Evolutionary conservation across 352 stramenopile genomes (phyloP), one percentile per base, ranked within the genome.

Genomic region (Elongisporangium senticosum): DNA sequence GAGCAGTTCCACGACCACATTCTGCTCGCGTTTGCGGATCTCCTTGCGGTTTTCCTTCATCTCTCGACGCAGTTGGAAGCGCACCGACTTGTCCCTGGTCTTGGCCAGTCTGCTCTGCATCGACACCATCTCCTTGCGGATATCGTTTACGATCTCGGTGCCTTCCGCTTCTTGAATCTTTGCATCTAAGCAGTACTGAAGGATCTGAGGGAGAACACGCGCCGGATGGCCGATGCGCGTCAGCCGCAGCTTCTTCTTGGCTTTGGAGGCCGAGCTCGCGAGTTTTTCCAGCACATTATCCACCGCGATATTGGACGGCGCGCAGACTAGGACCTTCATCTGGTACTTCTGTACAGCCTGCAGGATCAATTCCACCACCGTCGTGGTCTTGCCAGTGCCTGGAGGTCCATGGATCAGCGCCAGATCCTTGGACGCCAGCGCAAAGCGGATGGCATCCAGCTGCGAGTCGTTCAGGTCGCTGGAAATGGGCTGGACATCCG

Each of bases 231-330:
- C 97, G 11, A 99, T 67, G 24, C 84, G 78, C 22, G 71, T 88
- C 15, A 94, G 59, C 23, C 54, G 53, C 7, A 94, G 55, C 48
- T 73, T 75, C 48, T 71, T 70, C 4, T 51, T 54, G 10, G 64
- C 26, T 53, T 51, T 64, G 19, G 83, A 61, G 43, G 55, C 52
- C 7, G 72, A 67, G 23, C 55, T 70, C 3, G 95, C 87, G 1
- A 99, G 61, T 47, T 97, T 94, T 70, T 98, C 93, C 39, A 99
- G 72, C 7, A 99, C 83, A 71, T 99, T 99, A 76, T 99, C 97
- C 14, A 99, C 97, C 2, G 96, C 97, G 39, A 99, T 96, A 76
- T 99, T 99, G 49, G 94, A 99, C 28, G 97, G 96, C 58, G 97
- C 97, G 53, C 92, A 98, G 4, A 99, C 96, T 19, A 99, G 77